Conservation (phyloP, 768 basidiomycete species). For the Rhizopogon roseolus region DNA sequence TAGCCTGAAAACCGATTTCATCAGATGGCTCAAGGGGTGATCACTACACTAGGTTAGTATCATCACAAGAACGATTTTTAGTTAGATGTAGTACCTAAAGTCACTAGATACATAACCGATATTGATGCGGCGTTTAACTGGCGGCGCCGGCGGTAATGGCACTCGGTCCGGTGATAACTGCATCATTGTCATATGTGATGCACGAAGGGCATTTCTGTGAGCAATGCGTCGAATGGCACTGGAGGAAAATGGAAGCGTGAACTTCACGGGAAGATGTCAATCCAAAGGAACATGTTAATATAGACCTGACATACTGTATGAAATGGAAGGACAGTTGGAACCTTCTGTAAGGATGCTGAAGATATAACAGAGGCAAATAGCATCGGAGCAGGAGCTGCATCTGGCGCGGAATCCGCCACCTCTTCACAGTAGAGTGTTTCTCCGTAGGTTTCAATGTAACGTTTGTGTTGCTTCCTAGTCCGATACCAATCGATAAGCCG, state of each 20-base stretch:
- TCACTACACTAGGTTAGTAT: conserved; percentile 27
- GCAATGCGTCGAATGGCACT: conserved; percentile 41
- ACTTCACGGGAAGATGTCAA: conserved; percentile 23
- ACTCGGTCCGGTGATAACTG: conserved; percentile 36
- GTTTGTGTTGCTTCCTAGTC: conserved; percentile 35
- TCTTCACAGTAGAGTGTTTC: conserved; percentile 15
- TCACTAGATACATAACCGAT: conserved; percentile 47
- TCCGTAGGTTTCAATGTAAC: conserved; percentile 37
- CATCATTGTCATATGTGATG: conserved; percentile 36
- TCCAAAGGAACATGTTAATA: background rate
- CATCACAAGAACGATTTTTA: background rate
- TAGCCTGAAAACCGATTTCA: conserved; percentile 44
- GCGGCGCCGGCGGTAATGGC: conserved; percentile 37
- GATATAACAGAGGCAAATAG: conserved; percentile 15
- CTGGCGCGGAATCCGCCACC: conserved; percentile 2
- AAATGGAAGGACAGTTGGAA: conserved; percentile 44
- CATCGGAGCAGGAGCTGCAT: conserved; percentile 6
- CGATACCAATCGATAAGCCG: conserved; percentile 40
- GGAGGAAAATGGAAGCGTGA: conserved; percentile 39
- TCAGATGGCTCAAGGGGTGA: conserved; percentile 48
- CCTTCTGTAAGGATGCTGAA: conserved; percentile 22
- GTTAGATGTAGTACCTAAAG: conserved; percentile 30
- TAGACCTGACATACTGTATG: conserved; percentile 33
- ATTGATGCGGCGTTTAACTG: conserved; percentile 34
- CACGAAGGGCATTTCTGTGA: conserved; percentile 42